Evolutionary conservation across 176 grass and related monocot species (phyloP), one percentile per base, ranked within the genome.

Genomic region (Neostapfia colusana): DNA sequence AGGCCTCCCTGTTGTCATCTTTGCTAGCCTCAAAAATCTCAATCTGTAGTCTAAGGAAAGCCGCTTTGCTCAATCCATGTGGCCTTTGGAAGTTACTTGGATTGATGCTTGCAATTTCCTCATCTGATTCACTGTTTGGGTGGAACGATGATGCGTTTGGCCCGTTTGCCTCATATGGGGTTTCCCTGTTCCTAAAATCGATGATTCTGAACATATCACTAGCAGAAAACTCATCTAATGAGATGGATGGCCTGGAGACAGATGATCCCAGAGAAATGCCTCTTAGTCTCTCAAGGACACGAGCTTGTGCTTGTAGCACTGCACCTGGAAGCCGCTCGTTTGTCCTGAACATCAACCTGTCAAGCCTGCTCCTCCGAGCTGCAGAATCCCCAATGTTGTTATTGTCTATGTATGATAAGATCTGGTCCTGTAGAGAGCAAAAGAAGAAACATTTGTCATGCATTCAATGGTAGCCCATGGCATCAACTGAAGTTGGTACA

Each of bases 241-340:
- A 84, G n/a, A 88, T 79, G 13, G 87, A 88, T 81, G 76, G 80
- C 81, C 92, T 95, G 39, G 70, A 81, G 35, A 31, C 31, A 31
- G 85, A 94, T 77, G 83, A 84, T 14, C 70, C 53, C 0, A 92
- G 86, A 83, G 92, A 92, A 78, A 92, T 54, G 42, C 92, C 89
- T 88, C 96, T 87, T 6, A 95, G 63, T 74, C 96, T 82, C 83
- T 99, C 92, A 14, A 89, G 75, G 86, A 99, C 88, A 46, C 92
- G 88, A 72, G 87, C 89, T 60, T 86, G 85, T 39, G 96, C 96
- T 73, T 90, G 96, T 55, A 88, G 64, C 31, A 99, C 87, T 0
- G 89, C 82, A 69, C 84, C 86, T 4, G 96, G 96, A 63, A 99
- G 92, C 31, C 85, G 85, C 20, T 90, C 89, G 39, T 81, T 90